A percentile compares a stretch with the other conserved stretches of the same genome.
phyloP scores from a whole-genome alignment of 208 protist species.

The Trypanosoma melophagium region DNA sequence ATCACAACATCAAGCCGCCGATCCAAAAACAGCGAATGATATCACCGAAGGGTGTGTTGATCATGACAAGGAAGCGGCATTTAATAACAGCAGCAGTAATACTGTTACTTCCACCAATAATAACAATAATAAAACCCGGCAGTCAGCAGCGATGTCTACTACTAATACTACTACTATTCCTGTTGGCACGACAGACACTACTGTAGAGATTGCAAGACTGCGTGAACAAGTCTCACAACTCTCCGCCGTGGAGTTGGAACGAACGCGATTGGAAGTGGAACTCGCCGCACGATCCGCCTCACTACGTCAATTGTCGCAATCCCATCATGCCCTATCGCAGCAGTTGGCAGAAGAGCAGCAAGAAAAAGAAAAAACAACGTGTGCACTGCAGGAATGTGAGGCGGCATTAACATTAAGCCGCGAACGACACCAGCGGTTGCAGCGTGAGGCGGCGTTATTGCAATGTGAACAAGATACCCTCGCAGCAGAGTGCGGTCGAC shows the following conservation, averaged over 20 bases:
- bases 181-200: neutral
- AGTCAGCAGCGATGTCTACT: too few relatives aligned
- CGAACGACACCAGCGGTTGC: conserved; percentile 28
- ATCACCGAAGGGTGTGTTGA: neutral
- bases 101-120: neutral
- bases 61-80: neutral
- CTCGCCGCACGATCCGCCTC: conserved; percentile 24
- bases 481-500: conserved; percentile 18
- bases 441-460: conserved; percentile 15
- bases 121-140: neutral
- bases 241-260: conserved; percentile 12
- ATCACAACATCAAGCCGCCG: neutral
- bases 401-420: conserved; percentile 20
- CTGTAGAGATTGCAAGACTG: conserved; percentile 36
- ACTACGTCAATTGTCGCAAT: conserved; percentile 20
- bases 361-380: conserved; percentile 5
- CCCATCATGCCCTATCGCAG: conserved; percentile 3
- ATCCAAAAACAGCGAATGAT: neutral
- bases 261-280: conserved; percentile 19
- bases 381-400: conserved; percentile 10
- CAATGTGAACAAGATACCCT: conserved; percentile 22
- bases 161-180: neutral
- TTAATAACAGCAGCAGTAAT: neutral
- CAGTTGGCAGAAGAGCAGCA: conserved; percentile 7
- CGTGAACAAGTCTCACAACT: conserved; percentile 29